phyloP scores from a whole-genome alignment of 2,329 filamentous ascomycete species.

The Fusarium citri region DNA sequence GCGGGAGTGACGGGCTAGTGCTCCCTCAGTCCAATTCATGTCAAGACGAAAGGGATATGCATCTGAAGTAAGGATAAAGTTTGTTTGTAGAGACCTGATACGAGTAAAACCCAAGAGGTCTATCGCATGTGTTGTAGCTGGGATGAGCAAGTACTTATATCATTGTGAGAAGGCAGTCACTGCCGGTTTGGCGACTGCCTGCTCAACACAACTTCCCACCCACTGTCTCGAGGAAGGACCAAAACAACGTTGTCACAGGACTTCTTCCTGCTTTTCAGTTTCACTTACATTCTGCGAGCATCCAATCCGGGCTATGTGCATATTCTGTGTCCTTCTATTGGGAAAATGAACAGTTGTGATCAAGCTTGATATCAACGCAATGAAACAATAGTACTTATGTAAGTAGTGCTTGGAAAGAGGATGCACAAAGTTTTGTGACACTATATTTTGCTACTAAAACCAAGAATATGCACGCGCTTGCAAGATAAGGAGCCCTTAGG shows the following conservation, averaged over 20 bases:
- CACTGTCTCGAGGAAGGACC: background rate
- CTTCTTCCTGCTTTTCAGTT: no score
- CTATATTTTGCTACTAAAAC: background rate
- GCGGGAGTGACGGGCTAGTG: slow-evolving; percentile 52
- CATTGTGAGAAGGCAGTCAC: background rate
- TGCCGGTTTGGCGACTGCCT: background rate
- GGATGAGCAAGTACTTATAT: background rate
- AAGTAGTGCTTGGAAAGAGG: no score
- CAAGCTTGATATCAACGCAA: background rate
- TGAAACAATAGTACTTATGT: background rate
- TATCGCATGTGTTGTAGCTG: background rate
- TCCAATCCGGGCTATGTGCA: background rate
- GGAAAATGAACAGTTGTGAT: background rate
- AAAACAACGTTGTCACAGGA: background rate
- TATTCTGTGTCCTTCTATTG: background rate
- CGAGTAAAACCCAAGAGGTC: no score
- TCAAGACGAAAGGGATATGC: background rate
- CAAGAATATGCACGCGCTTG: background rate
- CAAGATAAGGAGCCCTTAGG: background rate
- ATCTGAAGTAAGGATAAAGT: background rate
- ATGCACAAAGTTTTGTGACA: background rate
- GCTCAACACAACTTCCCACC: background rate
- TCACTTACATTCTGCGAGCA: background rate
- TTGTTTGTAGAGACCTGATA: background rate
- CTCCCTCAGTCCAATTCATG: slow-evolving; percentile 59